Evolutionary conservation across 139 green algal genomes (phyloP).

Genomic region (Chlamydomonas asymmetrica): DNA sequence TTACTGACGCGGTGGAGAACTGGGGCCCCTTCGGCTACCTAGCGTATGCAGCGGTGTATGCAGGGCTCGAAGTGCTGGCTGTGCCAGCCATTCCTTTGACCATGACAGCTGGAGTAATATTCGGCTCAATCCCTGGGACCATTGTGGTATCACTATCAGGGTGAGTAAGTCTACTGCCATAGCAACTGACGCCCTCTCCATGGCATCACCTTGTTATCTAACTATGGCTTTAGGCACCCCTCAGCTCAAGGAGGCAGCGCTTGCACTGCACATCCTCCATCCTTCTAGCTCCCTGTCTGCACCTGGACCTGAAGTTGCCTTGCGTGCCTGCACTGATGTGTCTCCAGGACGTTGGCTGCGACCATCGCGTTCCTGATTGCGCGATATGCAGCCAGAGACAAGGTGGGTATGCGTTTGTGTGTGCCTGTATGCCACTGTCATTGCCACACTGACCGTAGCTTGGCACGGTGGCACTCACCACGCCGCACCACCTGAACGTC

Average conservation of each 20-base stretch:
- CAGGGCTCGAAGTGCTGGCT: conserved; percentile 54
- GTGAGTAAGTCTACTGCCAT: too few species aligned
- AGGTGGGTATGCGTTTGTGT: conserved; percentile 45
- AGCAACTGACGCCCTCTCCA: too few species aligned
- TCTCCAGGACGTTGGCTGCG: conserved; percentile 76
- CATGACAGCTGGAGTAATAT: conserved; percentile 88
- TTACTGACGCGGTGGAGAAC: conserved; percentile 58
- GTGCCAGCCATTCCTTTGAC: conserved; percentile 85
- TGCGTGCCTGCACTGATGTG: too few species aligned
- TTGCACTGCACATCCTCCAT: too few species aligned
- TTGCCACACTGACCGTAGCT: too few species aligned
- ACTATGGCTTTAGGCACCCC: too few species aligned
- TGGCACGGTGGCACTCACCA: too few species aligned
- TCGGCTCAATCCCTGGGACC: conserved; percentile 77
- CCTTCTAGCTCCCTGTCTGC: too few species aligned
- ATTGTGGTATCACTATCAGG: conserved; percentile 71
- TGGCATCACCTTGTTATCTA: too few species aligned
- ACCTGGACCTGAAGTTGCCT: too few species aligned
- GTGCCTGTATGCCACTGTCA: too few species aligned
- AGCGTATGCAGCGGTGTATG: conserved; percentile 75
- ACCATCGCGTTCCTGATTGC: conserved; percentile 93
- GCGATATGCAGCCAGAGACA: conserved; percentile 85
- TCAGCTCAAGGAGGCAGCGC: too few species aligned
- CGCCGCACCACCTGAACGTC: conserved; percentile 19
- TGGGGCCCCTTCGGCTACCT: conserved; percentile 71